These are phyloP conservation scores for Aspergillus udagawae DNA, from an alignment of 2,329 filamentous ascomycete species.

Conservation along the genomic window DNA sequence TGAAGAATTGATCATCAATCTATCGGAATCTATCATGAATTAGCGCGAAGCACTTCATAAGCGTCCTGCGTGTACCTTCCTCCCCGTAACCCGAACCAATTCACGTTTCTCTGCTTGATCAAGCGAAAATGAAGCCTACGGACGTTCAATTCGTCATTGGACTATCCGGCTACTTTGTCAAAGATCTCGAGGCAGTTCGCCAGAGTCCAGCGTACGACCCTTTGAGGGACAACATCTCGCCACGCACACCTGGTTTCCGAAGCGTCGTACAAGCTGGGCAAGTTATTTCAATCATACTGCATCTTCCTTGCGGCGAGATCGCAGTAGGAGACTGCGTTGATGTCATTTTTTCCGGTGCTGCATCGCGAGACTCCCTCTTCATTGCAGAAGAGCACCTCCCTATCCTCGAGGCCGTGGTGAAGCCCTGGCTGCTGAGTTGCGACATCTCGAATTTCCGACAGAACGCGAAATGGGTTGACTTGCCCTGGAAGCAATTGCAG, in stretches of 20 bases:
- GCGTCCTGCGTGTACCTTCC: too few species aligned
- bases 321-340: conserved; percentile 17
- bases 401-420: conserved; percentile 9
- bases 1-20: too few species aligned
- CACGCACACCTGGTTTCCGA: conserved; percentile 13
- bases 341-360: conserved; percentile 18
- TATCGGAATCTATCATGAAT: too few species aligned
- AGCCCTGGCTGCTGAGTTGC: conserved; percentile 12
- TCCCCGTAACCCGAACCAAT: too few species aligned
- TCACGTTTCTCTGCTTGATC: too few species aligned
- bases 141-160: conserved; percentile 15
- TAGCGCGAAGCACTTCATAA: too few species aligned
- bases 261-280: conserved; percentile 13
- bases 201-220: conserved; percentile 14
- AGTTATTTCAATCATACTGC: conserved; percentile 13
- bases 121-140: too few species aligned
- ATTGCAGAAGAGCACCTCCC: conserved; percentile 12
- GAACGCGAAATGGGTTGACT: too few species aligned
- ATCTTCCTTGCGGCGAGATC: conserved; percentile 8
- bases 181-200: conserved; percentile 15
- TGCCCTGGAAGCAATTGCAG: not conserved
- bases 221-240: conserved; percentile 8
- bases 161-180: conserved; percentile 17
- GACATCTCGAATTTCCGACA: conserved; percentile 8
- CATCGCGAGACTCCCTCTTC: conserved; percentile 15